phyloP scores from a whole-genome alignment of 2,329 filamentous ascomycete species.

The Venturia asperata region DNA sequence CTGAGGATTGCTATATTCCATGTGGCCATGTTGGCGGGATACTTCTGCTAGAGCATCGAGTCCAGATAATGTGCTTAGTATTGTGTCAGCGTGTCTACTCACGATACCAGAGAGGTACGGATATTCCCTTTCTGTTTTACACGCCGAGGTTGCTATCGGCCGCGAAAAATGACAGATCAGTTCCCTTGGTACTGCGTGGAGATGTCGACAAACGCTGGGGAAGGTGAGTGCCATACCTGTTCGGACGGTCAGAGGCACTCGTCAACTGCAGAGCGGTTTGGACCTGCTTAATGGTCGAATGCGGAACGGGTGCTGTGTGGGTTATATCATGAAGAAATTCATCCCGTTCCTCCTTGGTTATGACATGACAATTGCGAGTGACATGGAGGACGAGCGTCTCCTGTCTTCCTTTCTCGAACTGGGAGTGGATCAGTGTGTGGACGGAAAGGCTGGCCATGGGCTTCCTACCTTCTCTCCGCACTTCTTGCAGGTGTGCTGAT shows the following conservation, averaged over 20 bases:
- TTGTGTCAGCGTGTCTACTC: neutral
- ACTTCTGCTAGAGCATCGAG: constrained; percentile 84
- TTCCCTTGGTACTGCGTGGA: neutral
- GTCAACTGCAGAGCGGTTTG: constrained; percentile 14
- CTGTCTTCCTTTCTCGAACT: constrained; percentile 80
- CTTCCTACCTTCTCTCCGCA: constrained; percentile 62
- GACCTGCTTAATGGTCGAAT: constrained; percentile 21
- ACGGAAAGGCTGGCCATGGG: neutral
- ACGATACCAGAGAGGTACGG: neutral
- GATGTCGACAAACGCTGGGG: neutral
- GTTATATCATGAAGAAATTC: constrained; percentile 15
- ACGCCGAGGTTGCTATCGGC: too few relatives aligned
- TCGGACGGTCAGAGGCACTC: neutral
- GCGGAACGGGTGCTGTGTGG: neutral
- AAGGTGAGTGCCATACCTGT: neutral
- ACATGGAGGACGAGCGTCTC: constrained; percentile 77
- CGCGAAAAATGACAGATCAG: too few relatives aligned
- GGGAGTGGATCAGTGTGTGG: constrained; percentile 14
- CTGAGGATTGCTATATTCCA: constrained; percentile 46
- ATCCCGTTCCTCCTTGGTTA: constrained; percentile 56
- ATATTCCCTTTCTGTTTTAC: too few relatives aligned
- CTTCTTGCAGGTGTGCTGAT: constrained; percentile 81
- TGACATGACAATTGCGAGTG: constrained; percentile 77
- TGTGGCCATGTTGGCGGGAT: constrained; percentile 64
- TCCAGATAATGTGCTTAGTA: constrained; percentile 57